Conservation (phyloP, 2,329 filamentous ascomycete genomes). For the Hysterium pulicare region DNA sequence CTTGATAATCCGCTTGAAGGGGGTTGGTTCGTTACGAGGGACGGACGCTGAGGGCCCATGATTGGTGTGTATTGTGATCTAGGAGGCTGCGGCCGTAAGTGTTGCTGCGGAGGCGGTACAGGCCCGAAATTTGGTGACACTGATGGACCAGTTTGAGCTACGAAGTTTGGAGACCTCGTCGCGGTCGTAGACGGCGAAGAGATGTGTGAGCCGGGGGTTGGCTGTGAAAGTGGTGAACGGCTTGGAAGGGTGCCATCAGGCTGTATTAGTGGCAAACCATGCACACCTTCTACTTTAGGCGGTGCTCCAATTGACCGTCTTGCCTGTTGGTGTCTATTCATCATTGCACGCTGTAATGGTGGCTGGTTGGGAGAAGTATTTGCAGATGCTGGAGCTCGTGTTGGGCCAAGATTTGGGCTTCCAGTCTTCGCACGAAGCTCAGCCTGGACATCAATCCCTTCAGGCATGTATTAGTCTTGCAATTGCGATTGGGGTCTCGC, state of each 20-base stretch:
- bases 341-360: conserved; percentile 73
- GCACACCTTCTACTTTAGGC: conserved; percentile 62
- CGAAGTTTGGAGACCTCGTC: conserved; percentile 60
- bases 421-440: conserved; percentile 91
- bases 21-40: conserved; percentile 34
- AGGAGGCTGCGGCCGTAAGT: conserved; percentile 45
- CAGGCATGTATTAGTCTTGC: conserved; percentile 14
- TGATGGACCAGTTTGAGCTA: conserved; percentile 56
- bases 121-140: conserved; percentile 59
- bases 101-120: conserved; percentile 49
- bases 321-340: conserved; percentile 70
- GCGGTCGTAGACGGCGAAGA: conserved; percentile 60
- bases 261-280: conserved; percentile 39
- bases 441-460: conserved; percentile 94
- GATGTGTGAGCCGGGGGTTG: conserved; percentile 76
- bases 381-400: conserved; percentile 56
- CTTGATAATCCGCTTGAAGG: conserved; percentile 35
- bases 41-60: conserved; percentile 39
- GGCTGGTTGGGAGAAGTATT: conserved; percentile 49
- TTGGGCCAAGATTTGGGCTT: conserved; percentile 74
- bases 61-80: conserved; percentile 47
- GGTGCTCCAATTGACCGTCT: conserved; percentile 71
- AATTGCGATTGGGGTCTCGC: too few species aligned
- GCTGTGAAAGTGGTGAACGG: conserved; percentile 71
- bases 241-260: conserved; percentile 41